Percentiles rank a stretch among this genome's conserved stretches.
Conservation (phyloP, 306 rosid species). For the Malus asiatica region DNA sequence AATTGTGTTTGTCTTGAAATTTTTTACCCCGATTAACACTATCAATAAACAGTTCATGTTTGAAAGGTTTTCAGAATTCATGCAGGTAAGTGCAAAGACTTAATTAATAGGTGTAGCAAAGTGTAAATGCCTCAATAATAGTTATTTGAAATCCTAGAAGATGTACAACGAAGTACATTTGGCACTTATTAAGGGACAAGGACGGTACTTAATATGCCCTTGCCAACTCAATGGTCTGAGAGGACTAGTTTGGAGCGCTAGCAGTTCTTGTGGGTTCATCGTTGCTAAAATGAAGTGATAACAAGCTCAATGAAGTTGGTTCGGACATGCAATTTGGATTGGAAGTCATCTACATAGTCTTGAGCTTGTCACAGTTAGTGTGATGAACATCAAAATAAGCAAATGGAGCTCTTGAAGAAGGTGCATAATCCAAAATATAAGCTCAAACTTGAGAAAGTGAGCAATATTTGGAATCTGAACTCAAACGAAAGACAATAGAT, state of each 20-base stretch:
- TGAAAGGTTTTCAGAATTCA: not conserved
- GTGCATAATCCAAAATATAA: no score
- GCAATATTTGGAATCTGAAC: no score
- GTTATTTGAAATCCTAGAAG: not conserved
- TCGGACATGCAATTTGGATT: not conserved
- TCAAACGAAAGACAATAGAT: no score
- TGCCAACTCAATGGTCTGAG: not conserved
- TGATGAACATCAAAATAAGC: no score
- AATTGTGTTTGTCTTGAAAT: not conserved
- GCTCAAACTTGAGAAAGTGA: no score
- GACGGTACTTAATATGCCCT: not conserved
- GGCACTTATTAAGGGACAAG: not conserved
- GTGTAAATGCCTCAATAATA: not conserved
- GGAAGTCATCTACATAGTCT: not conserved
- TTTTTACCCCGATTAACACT: not conserved
- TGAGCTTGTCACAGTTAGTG: no score
- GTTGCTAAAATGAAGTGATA: no score
- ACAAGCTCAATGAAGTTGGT: not conserved
- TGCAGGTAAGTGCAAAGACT: not conserved
- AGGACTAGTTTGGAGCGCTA: not conserved
- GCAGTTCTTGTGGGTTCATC: not conserved
- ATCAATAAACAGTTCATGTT: not conserved
- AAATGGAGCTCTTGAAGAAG: no score
- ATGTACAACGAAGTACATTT: not conserved
- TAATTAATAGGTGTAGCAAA: no score